Evolutionary conservation across 768 basidiomycete species (phyloP), one percentile per base, ranked within the genome.

Genomic region (Russula sp.): DNA sequence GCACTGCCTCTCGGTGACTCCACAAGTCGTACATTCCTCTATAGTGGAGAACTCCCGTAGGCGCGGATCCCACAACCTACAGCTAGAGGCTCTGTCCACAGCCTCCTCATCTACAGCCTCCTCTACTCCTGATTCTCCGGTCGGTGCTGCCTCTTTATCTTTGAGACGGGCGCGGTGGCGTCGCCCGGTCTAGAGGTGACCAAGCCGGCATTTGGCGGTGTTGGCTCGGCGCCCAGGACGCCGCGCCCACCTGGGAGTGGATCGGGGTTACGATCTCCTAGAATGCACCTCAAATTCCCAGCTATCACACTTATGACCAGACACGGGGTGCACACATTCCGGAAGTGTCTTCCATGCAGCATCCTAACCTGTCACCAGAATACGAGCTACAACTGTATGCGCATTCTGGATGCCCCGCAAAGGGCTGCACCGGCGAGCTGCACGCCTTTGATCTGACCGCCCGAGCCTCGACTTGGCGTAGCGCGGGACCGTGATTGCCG

Each of bases 121-220:
- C n/a, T n/a, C 32, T 35, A 7, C 32, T 55, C 35, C 57, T 45
- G 42, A 52, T 7, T 31, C 57, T 2, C 11, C 51, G 11, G 45
- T 62, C 32, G 62, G 49, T 31, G 62, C 67, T 20, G 57, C 56
- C 62, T n/a, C 53, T 31, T 45, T 47, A 45, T 64, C 52, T 80
- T 49, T 82, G 79, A 75, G 80, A 79, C 4, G 79, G 80, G 4
- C 73, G 80, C 18, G 78, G 78, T 1, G 79, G 77, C 2, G 66
- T 70, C 16, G 73, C 74, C 31, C 75, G 76, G 77, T 70, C 72
- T 18, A 68, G 69, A 9, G 58, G 27, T 2, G 61, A 67, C 42
- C 70, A 75, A 52, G 27, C 71, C 0, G 47, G n/a, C 27, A 48
- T 61, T 18, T 55, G 50, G 50, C 10, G 35, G 6, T 35, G 4